Base-by-base conservation (phyloP, 75 land plant species). In the Pinus taeda region DNA sequence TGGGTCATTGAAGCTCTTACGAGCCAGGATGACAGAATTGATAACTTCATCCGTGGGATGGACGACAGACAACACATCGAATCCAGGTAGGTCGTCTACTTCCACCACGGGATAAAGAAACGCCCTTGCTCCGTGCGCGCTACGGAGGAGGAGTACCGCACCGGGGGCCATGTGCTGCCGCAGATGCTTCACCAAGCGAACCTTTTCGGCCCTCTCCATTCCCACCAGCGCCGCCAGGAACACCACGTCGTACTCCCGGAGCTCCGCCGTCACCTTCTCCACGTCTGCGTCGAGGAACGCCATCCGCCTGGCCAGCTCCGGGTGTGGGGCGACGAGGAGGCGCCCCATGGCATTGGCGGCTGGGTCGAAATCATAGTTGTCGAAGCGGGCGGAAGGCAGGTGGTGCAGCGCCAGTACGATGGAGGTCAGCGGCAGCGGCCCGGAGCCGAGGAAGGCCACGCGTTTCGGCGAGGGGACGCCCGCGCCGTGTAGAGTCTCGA, bases 201-300 rank as follows among this genome's bases (percentile, higher is more conserved):
- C 69, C 57, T 83, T 83, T 8, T 77, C 78, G 20, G 73, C 71
- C 56, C 76, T 78, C 29, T n/a, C 77, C 78, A 77, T 77, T 42
- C 88, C 88, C 55, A 86, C 88, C 6, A 86, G 79, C n/a, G 88
- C 88, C 18, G 88, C 82, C 74, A 86, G 66, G 29, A 86, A 79
- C 15, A 86, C 56, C 62, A 75, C 66, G 53, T 83, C 88, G 63
- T 79, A 86, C 14, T 67, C 75, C 57, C 58, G 60, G 3, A 86
- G 69, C 77, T 79, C 70, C 59, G 76, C 78, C 77, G 37, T 59
- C 7, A 83, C 85, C 42, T 75, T 24, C 82, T 83, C 69, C 17
- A 86, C 78, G 20, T 86, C 88, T 20, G 66, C 5, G 4, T 79
- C 80, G 30, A 59, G 26, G 76, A 86, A 86, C 30, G 29, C 74